Percentiles rank a stretch among this genome's conserved stretches.
Evolutionary conservation across 768 basidiomycete genomes (phyloP).

Genomic region (Boletus tylopilopsis): DNA sequence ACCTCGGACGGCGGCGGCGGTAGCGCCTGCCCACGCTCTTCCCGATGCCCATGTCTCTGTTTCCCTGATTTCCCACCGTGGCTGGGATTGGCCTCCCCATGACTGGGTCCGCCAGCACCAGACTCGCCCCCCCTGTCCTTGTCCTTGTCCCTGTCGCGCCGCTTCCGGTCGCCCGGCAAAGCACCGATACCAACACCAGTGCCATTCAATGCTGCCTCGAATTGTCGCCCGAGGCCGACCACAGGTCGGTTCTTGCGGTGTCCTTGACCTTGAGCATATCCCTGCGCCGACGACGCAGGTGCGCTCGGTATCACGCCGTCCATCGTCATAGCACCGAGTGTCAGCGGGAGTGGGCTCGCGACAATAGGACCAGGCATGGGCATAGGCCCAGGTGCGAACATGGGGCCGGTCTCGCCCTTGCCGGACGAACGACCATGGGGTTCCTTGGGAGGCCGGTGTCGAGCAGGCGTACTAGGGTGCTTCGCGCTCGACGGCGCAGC

Average conservation of each 20-base stretch:
- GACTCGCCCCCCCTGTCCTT: slow-evolving; percentile 4
- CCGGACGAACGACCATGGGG: slow-evolving; percentile 12
- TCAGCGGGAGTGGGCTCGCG: neutral
- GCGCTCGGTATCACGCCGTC: slow-evolving; percentile 6
- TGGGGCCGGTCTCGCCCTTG: slow-evolving; percentile 4
- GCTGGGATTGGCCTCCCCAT: neutral
- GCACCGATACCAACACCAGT: slow-evolving; percentile 51
- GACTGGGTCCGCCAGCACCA: neutral
- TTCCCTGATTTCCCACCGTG: slow-evolving; percentile 6
- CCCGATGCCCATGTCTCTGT: slow-evolving; percentile 13
- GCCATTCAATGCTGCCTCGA: slow-evolving; percentile 68
- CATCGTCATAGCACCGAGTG: neutral
- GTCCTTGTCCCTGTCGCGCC: slow-evolving; percentile 32
- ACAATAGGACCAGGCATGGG: neutral
- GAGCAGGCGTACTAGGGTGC: neutral
- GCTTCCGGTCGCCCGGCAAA: slow-evolving; percentile 31
- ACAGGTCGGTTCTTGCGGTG: slow-evolving; percentile 52
- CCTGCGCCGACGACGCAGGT: neutral
- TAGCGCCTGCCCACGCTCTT: neutral
- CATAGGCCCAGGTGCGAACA: neutral
- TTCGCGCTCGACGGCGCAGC: slow-evolving; percentile 12
- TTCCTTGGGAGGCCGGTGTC: slow-evolving; percentile 19
- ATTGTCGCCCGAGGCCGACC: slow-evolving; percentile 61
- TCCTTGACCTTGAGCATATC: neutral
- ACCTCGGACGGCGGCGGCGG: neutral